phyloP scores from a whole-genome alignment of 257 asterid species.

The Nicotiana sylvestris region DNA sequence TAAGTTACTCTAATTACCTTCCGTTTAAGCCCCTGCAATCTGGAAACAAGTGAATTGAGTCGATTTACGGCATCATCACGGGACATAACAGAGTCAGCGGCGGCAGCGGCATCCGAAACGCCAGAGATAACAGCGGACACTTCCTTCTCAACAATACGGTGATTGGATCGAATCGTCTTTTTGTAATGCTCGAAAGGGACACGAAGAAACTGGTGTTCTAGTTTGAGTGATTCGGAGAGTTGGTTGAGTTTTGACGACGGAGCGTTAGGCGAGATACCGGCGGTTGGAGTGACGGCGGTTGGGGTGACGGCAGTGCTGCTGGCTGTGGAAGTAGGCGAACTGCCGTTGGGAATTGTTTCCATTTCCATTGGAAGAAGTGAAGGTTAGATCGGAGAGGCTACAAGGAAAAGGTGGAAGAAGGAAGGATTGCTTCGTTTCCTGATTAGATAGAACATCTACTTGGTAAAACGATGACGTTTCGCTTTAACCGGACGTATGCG shows the following conservation, averaged over 20 bases:
- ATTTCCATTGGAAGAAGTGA: conserved; percentile 49
- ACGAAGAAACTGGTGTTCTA: conserved; percentile 92
- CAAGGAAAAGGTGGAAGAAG: background rate
- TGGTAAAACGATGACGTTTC: background rate
- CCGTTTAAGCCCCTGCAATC: conserved; percentile 93
- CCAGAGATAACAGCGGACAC: conserved; percentile 64
- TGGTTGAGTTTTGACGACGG: conserved; percentile 55
- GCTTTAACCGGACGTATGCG: background rate
- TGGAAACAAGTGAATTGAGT: conserved; percentile 68
- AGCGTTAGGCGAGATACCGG: conserved; percentile 14
- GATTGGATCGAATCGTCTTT: conserved; percentile 91
- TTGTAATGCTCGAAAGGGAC: conserved; percentile 96
- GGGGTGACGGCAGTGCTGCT: conserved; percentile 1
- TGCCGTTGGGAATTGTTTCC: conserved; percentile 54
- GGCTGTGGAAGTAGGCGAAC: conserved; percentile 25
- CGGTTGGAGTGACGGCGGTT: conserved; percentile 9
- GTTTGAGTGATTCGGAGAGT: conserved; percentile 64
- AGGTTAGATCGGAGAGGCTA: background rate
- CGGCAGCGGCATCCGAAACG: conserved; percentile 48
- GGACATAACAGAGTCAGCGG: conserved; percentile 21
- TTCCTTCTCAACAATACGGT: conserved; percentile 87
- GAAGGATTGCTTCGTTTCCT: background rate
- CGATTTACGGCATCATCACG: conserved; percentile 67
- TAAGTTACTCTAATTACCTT: conserved; percentile 40
- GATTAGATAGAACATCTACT: background rate